phyloP scores from a whole-genome alignment of 2,329 filamentous ascomycete species.

The Trichoderma gracile region DNA sequence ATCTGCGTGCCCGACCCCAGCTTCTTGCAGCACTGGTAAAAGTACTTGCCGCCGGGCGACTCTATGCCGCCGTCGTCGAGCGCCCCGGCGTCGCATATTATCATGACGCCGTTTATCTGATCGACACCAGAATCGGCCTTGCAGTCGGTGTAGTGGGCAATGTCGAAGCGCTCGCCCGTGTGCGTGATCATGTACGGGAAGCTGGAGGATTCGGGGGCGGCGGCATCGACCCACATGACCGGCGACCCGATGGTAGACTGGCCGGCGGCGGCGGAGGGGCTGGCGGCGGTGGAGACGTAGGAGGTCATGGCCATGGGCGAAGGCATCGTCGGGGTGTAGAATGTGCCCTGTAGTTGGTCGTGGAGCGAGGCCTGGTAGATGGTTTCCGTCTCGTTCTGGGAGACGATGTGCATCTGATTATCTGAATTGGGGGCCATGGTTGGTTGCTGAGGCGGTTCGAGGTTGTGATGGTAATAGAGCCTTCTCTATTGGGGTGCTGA shows the following conservation, averaged over 20 bases:
- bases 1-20: conserved; percentile 4
- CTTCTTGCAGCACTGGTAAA: conserved; percentile 17
- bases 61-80: background rate
- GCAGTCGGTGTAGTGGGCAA: conserved; percentile 1
- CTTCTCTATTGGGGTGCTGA: background rate
- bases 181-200: conserved; percentile 6
- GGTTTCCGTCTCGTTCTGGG: background rate
- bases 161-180: background rate
- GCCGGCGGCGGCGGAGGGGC: background rate
- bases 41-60: background rate
- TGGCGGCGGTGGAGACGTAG: background rate
- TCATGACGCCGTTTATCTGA: conserved; percentile 21
- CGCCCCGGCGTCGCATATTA: background rate
- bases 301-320: background rate
- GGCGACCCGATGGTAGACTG: conserved; percentile 2
- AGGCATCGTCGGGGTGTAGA: background rate
- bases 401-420: background rate
- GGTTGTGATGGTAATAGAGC: background rate
- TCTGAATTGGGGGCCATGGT: background rate
- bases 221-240: background rate
- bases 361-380: background rate
- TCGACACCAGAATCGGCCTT: conserved; percentile 4
- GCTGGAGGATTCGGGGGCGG: background rate
- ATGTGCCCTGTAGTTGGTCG: background rate
- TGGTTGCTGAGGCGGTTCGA: background rate